These are phyloP conservation scores for Geotrichum bryndzae DNA, from an alignment of 1,139 yeast genomes.

Conservation along the genomic window DNA sequence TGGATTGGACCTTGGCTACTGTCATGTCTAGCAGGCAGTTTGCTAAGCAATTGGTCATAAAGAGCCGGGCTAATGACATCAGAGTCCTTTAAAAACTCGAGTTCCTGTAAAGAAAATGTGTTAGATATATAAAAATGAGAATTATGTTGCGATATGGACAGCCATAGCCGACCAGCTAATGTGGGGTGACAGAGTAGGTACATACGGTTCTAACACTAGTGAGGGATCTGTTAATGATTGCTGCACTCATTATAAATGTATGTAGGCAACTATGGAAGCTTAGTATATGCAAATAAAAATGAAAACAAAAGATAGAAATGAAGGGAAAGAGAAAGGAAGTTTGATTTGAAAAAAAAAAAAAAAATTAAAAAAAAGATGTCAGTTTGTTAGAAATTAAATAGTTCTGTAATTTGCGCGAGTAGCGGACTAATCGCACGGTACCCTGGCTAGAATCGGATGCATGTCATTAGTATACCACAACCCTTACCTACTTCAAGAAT, in stretches of 20 bases:
- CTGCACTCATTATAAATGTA: constrained; percentile 6
- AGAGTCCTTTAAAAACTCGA: constrained; percentile 74
- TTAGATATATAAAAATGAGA: not conserved
- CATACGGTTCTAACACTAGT: constrained; percentile 62
- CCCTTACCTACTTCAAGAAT: not conserved
- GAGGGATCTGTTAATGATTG: constrained; percentile 61
- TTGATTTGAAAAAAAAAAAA: not conserved
- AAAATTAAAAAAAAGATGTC: not conserved
- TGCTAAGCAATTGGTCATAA: constrained; percentile 45
- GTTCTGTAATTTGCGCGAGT: not conserved
- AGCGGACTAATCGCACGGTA: not conserved
- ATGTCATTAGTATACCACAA: not conserved
- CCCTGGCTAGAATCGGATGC: not conserved
- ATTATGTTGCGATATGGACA: too few relatives aligned
- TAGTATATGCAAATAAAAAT: not conserved
- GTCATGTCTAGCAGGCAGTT: constrained; percentile 56
- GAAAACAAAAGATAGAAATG: not conserved
- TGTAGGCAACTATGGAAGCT: too few relatives aligned
- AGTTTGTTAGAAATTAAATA: not conserved
- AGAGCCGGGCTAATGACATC: constrained; percentile 61
- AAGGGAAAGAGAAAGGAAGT: not conserved
- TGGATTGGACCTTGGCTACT: constrained; percentile 48
- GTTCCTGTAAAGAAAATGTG: constrained; percentile 40
- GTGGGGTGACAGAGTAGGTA: constrained; percentile 7
- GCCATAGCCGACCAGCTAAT: too few relatives aligned